Evolutionary conservation across 225 moss, liverwort and hornwort genomes (phyloP), one percentile per base, ranked within the genome.

Genomic region (Pleurozium schreberi): DNA sequence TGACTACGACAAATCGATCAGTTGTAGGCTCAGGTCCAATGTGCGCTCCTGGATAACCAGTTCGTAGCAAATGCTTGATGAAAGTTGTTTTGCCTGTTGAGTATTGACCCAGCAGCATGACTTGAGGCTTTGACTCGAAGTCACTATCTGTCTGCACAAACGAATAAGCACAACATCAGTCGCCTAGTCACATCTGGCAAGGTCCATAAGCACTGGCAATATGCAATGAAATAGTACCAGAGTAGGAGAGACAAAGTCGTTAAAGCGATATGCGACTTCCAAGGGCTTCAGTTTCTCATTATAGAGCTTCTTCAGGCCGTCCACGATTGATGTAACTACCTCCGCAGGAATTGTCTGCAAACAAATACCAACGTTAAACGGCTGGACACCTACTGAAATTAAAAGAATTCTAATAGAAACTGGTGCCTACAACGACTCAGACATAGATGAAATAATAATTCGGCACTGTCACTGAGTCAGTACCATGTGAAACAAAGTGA

Each of bases 61-160:
- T 94, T 85, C 97, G 94, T 34, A 99, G 91, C 89, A 99, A 88
- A 94, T 99, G 99, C 93, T 99, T 99, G 83, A 99, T 99, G 45
- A 99, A 99, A 40, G 99, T 99, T 8, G 99, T 99, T 88, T 99
- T 99, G 55, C 99, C 99, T 62, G 99, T 99, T n/a, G 99, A 99
- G 83, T 99, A 99, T 84, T 99, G 99, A 80, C 99, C 99, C 87
- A 99, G 91, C 80, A 99, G 92, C 99, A 99, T 99, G 58, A 99
- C 99, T 93, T 96, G 96, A 73, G 99, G 99, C 91, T 99, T 99
- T 22, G 97, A 95, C 75, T 99, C 99, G n/a, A 99, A 99, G 83
- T 99, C 99, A 87, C 99, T 97, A 89, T 99, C 97, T 76, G 97
- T 95, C 99, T 97, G 96, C 93, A 90, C 60, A 43, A 53, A 84